Evolutionary conservation across 2,329 filamentous ascomycete genomes (phyloP), one percentile per base, ranked within the genome.

Genomic region (Cercospora brassicicola): DNA sequence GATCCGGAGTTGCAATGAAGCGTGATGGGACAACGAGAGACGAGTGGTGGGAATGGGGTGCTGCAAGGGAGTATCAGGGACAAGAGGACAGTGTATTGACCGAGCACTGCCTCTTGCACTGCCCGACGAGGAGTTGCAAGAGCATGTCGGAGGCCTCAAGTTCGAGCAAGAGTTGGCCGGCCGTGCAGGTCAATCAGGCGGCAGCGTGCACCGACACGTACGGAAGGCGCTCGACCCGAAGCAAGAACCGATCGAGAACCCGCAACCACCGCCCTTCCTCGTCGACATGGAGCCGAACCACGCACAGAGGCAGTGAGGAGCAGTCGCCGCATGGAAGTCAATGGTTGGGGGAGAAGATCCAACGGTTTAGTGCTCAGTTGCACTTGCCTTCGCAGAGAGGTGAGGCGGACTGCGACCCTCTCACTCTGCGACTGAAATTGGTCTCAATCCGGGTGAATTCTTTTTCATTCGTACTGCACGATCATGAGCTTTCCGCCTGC

Each of bases 1-100:
- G 74, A 68, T 57, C 26, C 28, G 71, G 57, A 67, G 51, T 74
- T 76, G 74, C 70, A 67, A 77, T 76, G 74, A 59, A 68, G 63
- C 57, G 60, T 64, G 57, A 59, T 60, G 70, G 65, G 65, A 69
- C 62, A 69, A 62, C 65, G 67, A 73, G 51, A 69, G 69, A 67
- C 65, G 69, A 73, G 67, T 64, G 68, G 69, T 68, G 68, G 68
- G 63, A 59, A 64, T 70, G 71, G 63, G 63, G 57, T 69, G 68
- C 67, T 69, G 72, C 64, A 67, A 57, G 48, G 45, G 59, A 23
- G n/a, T 59, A 28, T 18, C 20, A 42, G 42, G 42, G 61, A 31
- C 36, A 64, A 26, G 63, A 56, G 39, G 48, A 30, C 18, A 51
- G 48, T 33, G 48, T 60, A 56, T 30, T 31, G 45, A 51, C 48